Base-by-base conservation (phyloP, 1,139 yeast species). In the Sugiyamaella novakii region DNA sequence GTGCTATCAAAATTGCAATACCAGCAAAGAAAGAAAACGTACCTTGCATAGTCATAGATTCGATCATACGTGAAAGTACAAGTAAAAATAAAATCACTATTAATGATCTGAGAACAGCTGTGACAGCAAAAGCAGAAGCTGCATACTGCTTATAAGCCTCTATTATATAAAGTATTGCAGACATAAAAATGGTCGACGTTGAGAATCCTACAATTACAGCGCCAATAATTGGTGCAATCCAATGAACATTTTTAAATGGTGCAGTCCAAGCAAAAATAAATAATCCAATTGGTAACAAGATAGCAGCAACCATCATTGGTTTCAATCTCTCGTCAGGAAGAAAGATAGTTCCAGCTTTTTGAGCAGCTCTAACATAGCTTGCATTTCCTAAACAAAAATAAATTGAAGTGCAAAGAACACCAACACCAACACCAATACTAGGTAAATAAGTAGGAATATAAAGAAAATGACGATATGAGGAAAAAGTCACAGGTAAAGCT, bases 181-280 rank as follows among this genome's bases (percentile, higher is more conserved):
- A 71, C 66, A 86, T 85, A 73, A 87, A 87, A 49, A 86, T 78
- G 59, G 84, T 70, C 51, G 85, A 77, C 54, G 84, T 73, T 2
- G 92, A 87, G 61, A 82, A 81, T 0, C 92, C 92, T 62, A 84
- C 84, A 37, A 89, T 83, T 36, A 80, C 75, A 52, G 88, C 89
- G 0, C 91, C 82, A 1, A 84, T 79, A 27, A 81, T 72, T n/a
- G 94, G 88, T 5, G 80, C 86, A 71, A 85, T 80, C 92, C 92
- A 87, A 66, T 85, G 94, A 28, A 85, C 51, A 14, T 48, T 22
- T 11, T 43, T 43, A 22, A 46, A 50, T 61, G 79, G 77, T 5
- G 87, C 77, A 2, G 80, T 67, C 81, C 82, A 79, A 1, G 75
- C 79, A 57, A 51, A 51, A 25, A 52, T 47, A 18, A 51, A 71